Evolutionary conservation across 1,139 yeast species (phyloP).

Genomic region (Geotrichum siamense): DNA sequence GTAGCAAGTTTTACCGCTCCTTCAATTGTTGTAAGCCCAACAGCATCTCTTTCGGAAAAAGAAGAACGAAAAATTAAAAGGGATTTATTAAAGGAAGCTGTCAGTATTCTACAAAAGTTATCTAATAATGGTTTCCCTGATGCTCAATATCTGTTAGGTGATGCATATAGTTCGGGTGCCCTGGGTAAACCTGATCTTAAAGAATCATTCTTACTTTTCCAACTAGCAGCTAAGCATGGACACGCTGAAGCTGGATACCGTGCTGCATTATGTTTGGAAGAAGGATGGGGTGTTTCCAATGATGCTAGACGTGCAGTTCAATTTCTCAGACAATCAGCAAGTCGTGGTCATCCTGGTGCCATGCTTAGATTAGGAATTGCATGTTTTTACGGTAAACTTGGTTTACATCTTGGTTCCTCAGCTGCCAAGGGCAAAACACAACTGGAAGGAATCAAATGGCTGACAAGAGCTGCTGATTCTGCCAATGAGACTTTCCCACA

Average conservation of each 20-base stretch:
- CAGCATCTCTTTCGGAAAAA: constrained; percentile 14
- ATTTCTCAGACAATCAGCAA: constrained; percentile 78
- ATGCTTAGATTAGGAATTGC: constrained; percentile 88
- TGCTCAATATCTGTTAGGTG: constrained; percentile 86
- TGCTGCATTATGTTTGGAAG: constrained; percentile 85
- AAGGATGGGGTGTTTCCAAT: constrained; percentile 86
- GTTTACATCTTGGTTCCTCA: constrained; percentile 37
- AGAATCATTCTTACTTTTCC: constrained; percentile 71
- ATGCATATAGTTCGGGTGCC: constrained; percentile 80
- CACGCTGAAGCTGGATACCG: constrained; percentile 89
- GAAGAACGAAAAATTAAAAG: constrained; percentile 41
- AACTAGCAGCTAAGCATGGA: constrained; percentile 86
- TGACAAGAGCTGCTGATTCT: constrained; percentile 73
- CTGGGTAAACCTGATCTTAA: constrained; percentile 74
- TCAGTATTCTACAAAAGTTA: constrained; percentile 58
- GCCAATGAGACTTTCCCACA: constrained; percentile 83
- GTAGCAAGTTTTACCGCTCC: constrained; percentile 11
- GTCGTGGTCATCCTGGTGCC: constrained; percentile 90
- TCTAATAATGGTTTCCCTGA: constrained; percentile 79
- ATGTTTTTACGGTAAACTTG: constrained; percentile 79
- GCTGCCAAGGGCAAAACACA: constrained; percentile 46
- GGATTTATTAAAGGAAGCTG: constrained; percentile 60
- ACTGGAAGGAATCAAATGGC: constrained; percentile 88
- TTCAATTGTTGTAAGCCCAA: constrained; percentile 2
- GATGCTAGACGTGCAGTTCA: constrained; percentile 84